Percentiles rank a stretch among this genome's conserved stretches.
These are phyloP conservation scores for Paecilomyces sp. DNA, from an alignment of 2,329 filamentous ascomycete species.

Conservation along the genomic window DNA sequence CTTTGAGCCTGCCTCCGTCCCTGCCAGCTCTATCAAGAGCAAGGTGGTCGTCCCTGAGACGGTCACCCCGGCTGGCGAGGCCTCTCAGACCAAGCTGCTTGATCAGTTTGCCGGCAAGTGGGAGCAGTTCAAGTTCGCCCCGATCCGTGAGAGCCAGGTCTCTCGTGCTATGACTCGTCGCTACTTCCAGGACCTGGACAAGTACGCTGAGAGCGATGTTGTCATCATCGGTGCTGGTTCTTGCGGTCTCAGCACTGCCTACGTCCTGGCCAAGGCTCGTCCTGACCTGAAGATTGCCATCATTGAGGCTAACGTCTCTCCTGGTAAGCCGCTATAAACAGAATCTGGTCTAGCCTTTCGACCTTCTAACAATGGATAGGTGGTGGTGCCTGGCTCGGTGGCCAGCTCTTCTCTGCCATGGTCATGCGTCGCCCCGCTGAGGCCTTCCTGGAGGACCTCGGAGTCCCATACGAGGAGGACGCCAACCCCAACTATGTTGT, in stretches of 20 bases:
- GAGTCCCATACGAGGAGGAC: slow-evolving; percentile 81
- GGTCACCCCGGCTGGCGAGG: slow-evolving; percentile 28
- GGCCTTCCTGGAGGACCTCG: slow-evolving; percentile 71
- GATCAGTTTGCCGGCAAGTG: slow-evolving; percentile 67
- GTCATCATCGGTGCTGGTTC: slow-evolving; percentile 89
- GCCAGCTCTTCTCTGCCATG: slow-evolving; percentile 93
- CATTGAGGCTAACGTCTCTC: slow-evolving; percentile 79
- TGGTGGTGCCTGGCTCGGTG: slow-evolving; percentile 86
- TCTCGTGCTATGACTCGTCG: slow-evolving; percentile 88
- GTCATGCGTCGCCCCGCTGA: slow-evolving; percentile 90
- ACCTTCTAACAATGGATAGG: slow-evolving; percentile 35
- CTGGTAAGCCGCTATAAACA: slow-evolving; percentile 35
- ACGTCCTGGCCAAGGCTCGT: slow-evolving; percentile 72
- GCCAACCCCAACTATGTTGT: slow-evolving; percentile 83
- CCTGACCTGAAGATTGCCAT: slow-evolving; percentile 90
- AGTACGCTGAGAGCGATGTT: slow-evolving; percentile 84
- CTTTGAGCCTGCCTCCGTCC: slow-evolving; percentile 41
- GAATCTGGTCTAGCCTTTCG: background rate
- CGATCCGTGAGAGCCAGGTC: slow-evolving; percentile 87
- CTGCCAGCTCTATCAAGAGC: slow-evolving; percentile 30
- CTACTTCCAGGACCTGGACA: slow-evolving; percentile 86
- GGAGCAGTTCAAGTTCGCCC: slow-evolving; percentile 73
- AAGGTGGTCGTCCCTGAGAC: slow-evolving; percentile 42
- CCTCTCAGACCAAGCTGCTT: slow-evolving; percentile 48
- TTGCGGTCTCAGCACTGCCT: slow-evolving; percentile 78